Evolutionary conservation across 2,329 filamentous ascomycete species (phyloP).

Genomic region (Keithomyces neogunnii): DNA sequence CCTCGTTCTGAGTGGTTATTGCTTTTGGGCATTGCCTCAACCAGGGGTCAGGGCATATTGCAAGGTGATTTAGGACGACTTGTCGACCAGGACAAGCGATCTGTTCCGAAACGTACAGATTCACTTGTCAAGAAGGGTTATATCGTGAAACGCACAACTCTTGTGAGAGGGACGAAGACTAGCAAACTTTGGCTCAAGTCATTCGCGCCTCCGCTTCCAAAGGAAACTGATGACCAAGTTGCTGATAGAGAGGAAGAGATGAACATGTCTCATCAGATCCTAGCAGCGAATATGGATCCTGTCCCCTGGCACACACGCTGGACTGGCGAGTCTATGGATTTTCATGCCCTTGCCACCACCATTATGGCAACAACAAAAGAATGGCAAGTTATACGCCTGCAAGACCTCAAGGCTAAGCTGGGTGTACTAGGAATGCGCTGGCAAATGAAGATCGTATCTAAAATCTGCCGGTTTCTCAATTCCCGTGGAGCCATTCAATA

Average conservation of each 20-base stretch:
- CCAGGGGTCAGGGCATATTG: constrained; percentile 45
- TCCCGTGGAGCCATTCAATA: constrained; percentile 47
- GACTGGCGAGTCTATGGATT: constrained; percentile 51
- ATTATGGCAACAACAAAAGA: constrained; percentile 49
- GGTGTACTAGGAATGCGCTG: constrained; percentile 45
- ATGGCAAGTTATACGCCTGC: constrained; percentile 49
- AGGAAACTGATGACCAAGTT: constrained; percentile 18
- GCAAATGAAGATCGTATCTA: constrained; percentile 53
- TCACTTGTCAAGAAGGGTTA: constrained; percentile 52
- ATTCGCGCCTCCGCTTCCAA: constrained; percentile 40
- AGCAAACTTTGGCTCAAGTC: constrained; percentile 53
- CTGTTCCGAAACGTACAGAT: constrained; percentile 53
- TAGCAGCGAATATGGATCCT: constrained; percentile 39
- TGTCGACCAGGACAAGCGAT: constrained; percentile 55
- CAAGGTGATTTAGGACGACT: constrained; percentile 51
- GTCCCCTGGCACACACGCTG: constrained; percentile 49
- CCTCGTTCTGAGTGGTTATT: constrained; percentile 52
- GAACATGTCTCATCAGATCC: constrained; percentile 28
- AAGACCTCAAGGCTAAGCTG: constrained; percentile 49
- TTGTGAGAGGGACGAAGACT: constrained; percentile 50
- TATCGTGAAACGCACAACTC: constrained; percentile 50
- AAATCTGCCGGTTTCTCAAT: constrained; percentile 49
- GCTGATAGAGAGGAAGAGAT: constrained; percentile 22
- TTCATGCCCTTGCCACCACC: constrained; percentile 46
- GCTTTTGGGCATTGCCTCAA: constrained; percentile 48